These are phyloP conservation scores for Leptographium radiaticola DNA, from an alignment of 2,329 filamentous ascomycete species.

Conservation along the genomic window DNA sequence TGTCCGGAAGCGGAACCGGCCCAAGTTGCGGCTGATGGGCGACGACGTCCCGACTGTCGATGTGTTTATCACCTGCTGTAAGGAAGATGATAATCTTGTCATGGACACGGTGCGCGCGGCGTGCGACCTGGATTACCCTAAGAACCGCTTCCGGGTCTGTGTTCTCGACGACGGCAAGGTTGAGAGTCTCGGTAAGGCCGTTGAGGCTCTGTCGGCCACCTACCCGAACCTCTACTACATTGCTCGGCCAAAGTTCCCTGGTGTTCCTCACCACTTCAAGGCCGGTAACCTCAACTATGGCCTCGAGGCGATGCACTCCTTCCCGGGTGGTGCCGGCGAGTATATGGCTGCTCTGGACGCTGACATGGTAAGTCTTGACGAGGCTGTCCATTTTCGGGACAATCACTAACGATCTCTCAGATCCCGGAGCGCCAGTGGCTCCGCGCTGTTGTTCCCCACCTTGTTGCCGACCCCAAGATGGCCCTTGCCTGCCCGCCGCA, in stretches of 20 bases:
- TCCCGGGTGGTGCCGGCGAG: slow-evolving; percentile 40
- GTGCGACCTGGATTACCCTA: slow-evolving; percentile 40
- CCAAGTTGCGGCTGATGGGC: slow-evolving; percentile 37
- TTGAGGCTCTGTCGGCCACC: slow-evolving; percentile 22
- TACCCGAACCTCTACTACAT: slow-evolving; percentile 40
- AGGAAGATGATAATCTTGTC: slow-evolving; percentile 41
- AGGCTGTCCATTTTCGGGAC: too few relatives aligned
- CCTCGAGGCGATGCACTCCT: slow-evolving; percentile 32
- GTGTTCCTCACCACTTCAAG: slow-evolving; percentile 45
- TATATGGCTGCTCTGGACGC: slow-evolving; percentile 51
- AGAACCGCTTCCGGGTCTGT: slow-evolving; percentile 38
- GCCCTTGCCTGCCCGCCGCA: slow-evolving; percentile 45
- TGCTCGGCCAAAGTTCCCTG: slow-evolving; percentile 33
- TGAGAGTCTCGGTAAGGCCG: slow-evolving; percentile 20
- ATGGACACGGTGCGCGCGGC: slow-evolving; percentile 42
- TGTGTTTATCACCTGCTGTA: slow-evolving; percentile 43
- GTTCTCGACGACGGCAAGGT: slow-evolving; percentile 42
- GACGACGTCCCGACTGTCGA: slow-evolving; percentile 40
- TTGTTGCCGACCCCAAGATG: slow-evolving; percentile 40
- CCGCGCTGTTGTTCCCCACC: slow-evolving; percentile 41
- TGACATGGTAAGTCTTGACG: slow-evolving; percentile 34
- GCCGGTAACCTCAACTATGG: slow-evolving; percentile 52
- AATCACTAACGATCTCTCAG: neutral
- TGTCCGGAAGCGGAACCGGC: slow-evolving; percentile 36
- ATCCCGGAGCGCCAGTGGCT: slow-evolving; percentile 49